phyloP scores from a whole-genome alignment of 169 alveolate species.

The Cryptosporidium baileyi region DNA sequence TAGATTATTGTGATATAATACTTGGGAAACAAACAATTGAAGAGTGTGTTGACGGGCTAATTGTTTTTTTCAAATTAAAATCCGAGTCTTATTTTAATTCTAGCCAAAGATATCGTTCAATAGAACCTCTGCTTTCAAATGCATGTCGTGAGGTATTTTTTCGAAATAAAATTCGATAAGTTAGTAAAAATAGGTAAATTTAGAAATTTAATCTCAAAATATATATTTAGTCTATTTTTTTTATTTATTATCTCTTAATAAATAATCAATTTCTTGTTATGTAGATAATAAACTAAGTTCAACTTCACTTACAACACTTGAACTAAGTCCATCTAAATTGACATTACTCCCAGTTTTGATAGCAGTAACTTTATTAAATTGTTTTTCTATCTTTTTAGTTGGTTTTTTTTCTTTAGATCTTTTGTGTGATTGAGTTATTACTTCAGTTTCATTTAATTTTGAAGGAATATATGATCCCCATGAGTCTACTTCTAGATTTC shows the following conservation, averaged over 20 bases:
- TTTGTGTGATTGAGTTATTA: not conserved
- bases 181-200: not conserved
- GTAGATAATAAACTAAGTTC: not conserved
- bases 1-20: conserved; percentile 53
- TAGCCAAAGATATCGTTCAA: conserved; percentile 10
- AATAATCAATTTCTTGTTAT: too few species aligned
- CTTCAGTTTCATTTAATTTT: not conserved
- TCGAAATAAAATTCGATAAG: not conserved
- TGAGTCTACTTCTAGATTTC: not conserved
- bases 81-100: conserved; percentile 15
- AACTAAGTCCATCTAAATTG: conserved; percentile 26
- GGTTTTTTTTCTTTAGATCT: not conserved
- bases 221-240: not conserved
- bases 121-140: not conserved
- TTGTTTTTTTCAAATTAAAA: conserved; percentile 24
- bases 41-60: conserved; percentile 63
- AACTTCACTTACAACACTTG: conserved; percentile 22
- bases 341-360: not conserved
- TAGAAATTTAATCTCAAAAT: not conserved
- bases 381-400: not conserved
- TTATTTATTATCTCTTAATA: not conserved
- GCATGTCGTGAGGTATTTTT: conserved; percentile 34
- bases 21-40: conserved; percentile 46
- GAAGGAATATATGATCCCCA: not conserved
- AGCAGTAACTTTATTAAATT: not conserved